These are phyloP conservation scores for Cynara cardunculus DNA, from an alignment of 129 eudicot genomes.

Conservation along the genomic window DNA sequence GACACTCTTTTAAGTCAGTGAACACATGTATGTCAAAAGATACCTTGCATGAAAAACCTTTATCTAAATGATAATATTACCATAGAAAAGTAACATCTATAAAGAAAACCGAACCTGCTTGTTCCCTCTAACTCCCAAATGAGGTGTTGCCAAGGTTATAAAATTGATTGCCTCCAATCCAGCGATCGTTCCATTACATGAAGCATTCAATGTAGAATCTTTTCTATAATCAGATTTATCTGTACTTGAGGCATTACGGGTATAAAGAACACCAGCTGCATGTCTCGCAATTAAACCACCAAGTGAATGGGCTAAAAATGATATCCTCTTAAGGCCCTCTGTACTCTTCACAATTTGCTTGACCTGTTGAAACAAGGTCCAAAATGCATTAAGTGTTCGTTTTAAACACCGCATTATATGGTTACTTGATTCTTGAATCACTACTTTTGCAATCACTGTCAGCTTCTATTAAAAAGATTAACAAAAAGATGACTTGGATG, in stretches of 20 bases:
- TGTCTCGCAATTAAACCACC: slow-evolving; percentile 95
- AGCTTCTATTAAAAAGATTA: no score
- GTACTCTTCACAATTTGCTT: slow-evolving; percentile 65
- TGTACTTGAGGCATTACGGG: slow-evolving; percentile 3
- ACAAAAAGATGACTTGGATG: no score
- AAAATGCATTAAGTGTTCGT: background rate
- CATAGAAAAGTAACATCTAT: background rate
- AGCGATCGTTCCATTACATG: slow-evolving; percentile 55
- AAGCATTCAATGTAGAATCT: slow-evolving; percentile 21
- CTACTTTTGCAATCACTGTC: no score
- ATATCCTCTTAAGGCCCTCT: slow-evolving; percentile 65
- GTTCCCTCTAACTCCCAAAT: slow-evolving; percentile 98
- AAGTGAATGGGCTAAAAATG: slow-evolving; percentile 94
- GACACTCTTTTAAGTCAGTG: background rate
- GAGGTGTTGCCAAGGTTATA: slow-evolving; percentile 92
- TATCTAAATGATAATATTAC: no score
- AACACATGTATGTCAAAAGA: background rate
- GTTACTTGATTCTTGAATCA: background rate
- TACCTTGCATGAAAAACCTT: background rate
- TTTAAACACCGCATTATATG: background rate
- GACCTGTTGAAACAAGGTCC: slow-evolving; percentile 49
- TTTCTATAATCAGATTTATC: slow-evolving; percentile 23
- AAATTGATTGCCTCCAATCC: slow-evolving; percentile 86
- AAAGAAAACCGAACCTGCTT: slow-evolving; percentile 63
- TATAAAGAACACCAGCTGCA: slow-evolving; percentile 66